Conservation (phyloP, 495 filamentous ascomycete genomes). For the Pseudotulostoma volvatum region DNA sequence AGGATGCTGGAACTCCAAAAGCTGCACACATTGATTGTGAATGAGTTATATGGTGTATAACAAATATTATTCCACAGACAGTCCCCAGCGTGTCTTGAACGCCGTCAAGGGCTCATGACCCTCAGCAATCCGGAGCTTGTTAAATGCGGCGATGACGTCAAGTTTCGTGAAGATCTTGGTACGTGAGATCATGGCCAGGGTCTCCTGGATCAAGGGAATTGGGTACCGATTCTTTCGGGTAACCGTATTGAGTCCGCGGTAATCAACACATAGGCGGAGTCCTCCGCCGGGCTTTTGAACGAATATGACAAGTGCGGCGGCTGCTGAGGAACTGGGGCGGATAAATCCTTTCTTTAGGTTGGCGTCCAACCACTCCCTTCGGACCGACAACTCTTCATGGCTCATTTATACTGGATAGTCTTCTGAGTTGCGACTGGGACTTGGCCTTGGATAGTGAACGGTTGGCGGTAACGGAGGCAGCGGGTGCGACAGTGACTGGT, state of each 20-base stretch:
- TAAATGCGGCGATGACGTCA: not conserved
- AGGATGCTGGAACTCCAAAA: too few relatives aligned
- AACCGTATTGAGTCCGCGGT: conserved; percentile 7
- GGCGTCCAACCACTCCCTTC: not conserved
- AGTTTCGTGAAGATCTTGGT: not conserved
- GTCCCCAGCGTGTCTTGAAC: not conserved
- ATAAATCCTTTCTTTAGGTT: not conserved
- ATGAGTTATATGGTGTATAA: too few relatives aligned
- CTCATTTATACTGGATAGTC: not conserved
- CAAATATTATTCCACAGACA: too few relatives aligned
- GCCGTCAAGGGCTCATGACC: not conserved
- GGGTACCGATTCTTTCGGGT: conserved; percentile 5
- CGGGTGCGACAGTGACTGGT: not conserved
- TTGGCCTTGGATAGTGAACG: not conserved
- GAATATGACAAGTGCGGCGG: conserved; percentile 1
- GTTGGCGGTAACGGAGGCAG: not conserved
- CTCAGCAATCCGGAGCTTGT: not conserved
- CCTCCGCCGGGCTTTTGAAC: conserved; percentile 1
- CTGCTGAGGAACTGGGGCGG: not conserved
- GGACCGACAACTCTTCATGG: not conserved
- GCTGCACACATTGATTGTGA: too few relatives aligned
- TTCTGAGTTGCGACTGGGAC: not conserved
- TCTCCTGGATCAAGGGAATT: not conserved
- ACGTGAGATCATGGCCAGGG: not conserved
- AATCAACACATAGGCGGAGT: conserved; percentile 4